Evolutionary conservation across 129 eudicot species (phyloP), one percentile per base, ranked within the genome.

Genomic region (Saposhnikovia divaricata): DNA sequence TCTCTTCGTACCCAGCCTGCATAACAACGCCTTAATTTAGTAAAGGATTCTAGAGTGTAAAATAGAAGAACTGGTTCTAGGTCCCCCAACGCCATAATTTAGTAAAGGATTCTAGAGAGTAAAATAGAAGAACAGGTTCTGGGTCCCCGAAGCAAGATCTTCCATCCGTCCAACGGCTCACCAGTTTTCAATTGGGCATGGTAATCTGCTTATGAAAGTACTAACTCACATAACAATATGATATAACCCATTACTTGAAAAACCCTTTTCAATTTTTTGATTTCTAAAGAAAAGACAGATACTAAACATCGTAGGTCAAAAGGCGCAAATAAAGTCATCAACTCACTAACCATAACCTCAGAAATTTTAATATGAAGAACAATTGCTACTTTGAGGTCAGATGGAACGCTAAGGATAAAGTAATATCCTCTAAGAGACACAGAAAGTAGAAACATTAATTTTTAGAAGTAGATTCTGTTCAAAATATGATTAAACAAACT

Each of bases 1-100:
- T 88, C 82, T 85, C 84, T 81, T 85, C 85, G 61, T 78, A 84
- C 74, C 57, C 74, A 81, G 79, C 86, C 95, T 87, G 90, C 77
- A 72, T 40, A 72, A 76, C 66, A 75, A 78, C 6, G 38, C 61
- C n/a, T 48, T 63, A 10, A 28, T 65, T 65, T 13, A 57, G 28
- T 65, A 65, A 12, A 12, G 39, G 5, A 25, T 12, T 27, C 19
- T 27, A 25, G 39, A 65, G 40, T 28, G 21, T 12, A 28, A 57
- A 6, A 1, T 8, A 57, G 14, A 27, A 57, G 4, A 23, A 57
- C 25, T 57, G 66, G 31, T 57, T 23, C 14, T 57, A 12, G 31
- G 66, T 23, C 31, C 66, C 13, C 13, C 66, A 75, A 73, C 6
- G 38, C 61, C n/a, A 38, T 63, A 10, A 28, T 65, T 65, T 13